These are phyloP conservation scores for Fusarium veterinarium DNA, from an alignment of 2,329 filamentous ascomycete genomes.

Conservation along the genomic window DNA sequence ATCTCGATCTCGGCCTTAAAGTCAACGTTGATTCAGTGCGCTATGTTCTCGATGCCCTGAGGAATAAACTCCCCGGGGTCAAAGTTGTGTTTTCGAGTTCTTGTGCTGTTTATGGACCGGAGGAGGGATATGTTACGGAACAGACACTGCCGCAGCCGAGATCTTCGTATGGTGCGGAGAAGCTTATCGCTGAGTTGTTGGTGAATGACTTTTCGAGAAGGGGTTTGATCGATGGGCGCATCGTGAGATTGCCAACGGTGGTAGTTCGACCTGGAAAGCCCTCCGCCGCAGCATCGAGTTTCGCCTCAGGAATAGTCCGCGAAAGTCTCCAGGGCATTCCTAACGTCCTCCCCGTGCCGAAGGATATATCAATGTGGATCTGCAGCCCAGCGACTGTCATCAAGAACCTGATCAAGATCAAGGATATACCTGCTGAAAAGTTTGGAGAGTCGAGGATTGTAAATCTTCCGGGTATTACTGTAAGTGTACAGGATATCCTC, in stretches of 20 bases:
- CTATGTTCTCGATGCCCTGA: conserved; percentile 63
- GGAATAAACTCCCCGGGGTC: conserved; percentile 57
- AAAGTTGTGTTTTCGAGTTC: conserved; percentile 69
- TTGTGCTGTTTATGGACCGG: conserved; percentile 67
- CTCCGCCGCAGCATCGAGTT: conserved; percentile 69
- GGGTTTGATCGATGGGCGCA: conserved; percentile 67
- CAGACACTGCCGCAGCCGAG: conserved; percentile 55
- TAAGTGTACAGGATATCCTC: conserved; percentile 65
- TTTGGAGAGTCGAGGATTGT: conserved; percentile 56
- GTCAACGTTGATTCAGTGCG: conserved; percentile 70
- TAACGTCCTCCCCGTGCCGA: conserved; percentile 60
- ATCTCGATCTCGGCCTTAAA: conserved; percentile 64
- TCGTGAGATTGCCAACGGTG: conserved; percentile 69
- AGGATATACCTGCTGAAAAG: conserved; percentile 54
- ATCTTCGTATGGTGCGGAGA: conserved; percentile 72
- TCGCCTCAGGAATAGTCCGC: conserved; percentile 70
- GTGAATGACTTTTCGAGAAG: conserved; percentile 55
- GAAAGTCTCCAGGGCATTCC: conserved; percentile 62
- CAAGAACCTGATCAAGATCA: conserved; percentile 59
- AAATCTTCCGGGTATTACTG: conserved; percentile 64
- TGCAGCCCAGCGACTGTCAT: conserved; percentile 63
- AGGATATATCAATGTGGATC: conserved; percentile 61
- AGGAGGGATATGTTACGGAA: conserved; percentile 30
- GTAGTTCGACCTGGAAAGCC: conserved; percentile 70
- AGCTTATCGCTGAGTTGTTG: conserved; percentile 67